Percentiles rank a stretch among this genome's conserved stretches.
Evolutionary conservation across 78 protist genomes (phyloP).

Genomic region (Dictyostelium discoideum): DNA sequence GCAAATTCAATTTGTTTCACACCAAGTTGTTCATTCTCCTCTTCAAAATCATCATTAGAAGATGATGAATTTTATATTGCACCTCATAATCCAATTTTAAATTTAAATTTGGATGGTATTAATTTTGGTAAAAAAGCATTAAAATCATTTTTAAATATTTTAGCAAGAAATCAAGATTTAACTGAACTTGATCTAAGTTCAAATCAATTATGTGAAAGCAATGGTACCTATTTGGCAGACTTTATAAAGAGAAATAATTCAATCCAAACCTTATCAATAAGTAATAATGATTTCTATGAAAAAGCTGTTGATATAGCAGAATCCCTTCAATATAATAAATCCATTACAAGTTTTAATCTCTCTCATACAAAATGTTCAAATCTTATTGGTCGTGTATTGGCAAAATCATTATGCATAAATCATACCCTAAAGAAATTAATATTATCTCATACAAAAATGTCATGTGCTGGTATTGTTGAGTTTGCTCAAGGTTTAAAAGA

Average conservation of each 20-base stretch:
- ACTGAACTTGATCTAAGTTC: constrained; percentile 11
- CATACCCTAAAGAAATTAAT: not conserved
- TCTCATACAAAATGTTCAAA: constrained; percentile 50
- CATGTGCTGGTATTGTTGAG: constrained; percentile 29
- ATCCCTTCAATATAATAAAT: not conserved
- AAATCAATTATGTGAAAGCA: not conserved
- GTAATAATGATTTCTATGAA: constrained; percentile 57
- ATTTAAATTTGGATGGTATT: constrained; percentile 48
- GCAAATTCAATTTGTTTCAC: not conserved
- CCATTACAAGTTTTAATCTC: constrained; percentile 23
- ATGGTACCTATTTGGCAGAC: constrained; percentile 16
- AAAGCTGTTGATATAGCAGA: constrained; percentile 41
- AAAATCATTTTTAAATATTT: constrained; percentile 23
- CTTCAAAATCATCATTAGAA: not conserved
- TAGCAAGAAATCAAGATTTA: constrained; percentile 51
- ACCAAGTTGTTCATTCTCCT: not conserved
- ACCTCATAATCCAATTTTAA: constrained; percentile 8
- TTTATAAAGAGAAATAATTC: constrained; percentile 26
- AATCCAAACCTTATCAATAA: not conserved
- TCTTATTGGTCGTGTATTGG: constrained; percentile 65
- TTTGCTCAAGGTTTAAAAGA: constrained; percentile 3
- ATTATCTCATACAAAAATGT: constrained; percentile 44
- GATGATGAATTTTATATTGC: constrained; percentile 5
- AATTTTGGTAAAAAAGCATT: constrained; percentile 45
- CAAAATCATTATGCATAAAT: not conserved